phyloP scores from a whole-genome alignment of 768 basidiomycete species.

The Termitomyces sp. region DNA sequence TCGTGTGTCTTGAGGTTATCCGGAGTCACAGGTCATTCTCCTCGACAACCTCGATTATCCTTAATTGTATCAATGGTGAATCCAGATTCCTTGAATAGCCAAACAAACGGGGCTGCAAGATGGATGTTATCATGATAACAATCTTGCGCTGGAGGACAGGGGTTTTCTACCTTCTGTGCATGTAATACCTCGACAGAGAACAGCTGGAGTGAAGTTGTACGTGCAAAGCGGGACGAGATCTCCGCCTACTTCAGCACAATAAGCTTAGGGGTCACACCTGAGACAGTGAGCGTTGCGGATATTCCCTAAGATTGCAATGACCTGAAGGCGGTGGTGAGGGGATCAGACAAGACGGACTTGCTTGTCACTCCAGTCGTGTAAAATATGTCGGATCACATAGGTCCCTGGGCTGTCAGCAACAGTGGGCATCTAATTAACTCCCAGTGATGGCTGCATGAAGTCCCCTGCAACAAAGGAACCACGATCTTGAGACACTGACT shows the following conservation, averaged over 20 bases:
- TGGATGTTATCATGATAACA: background rate
- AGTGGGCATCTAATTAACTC: background rate
- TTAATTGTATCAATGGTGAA: background rate
- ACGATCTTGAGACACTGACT: no score
- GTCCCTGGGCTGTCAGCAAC: background rate
- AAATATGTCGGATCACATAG: background rate
- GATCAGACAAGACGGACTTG: background rate
- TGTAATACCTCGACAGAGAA: background rate
- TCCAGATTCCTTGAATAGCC: background rate
- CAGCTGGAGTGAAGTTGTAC: background rate
- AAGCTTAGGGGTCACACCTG: background rate
- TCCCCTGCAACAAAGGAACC: background rate
- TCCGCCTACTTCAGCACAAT: background rate
- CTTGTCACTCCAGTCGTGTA: background rate
- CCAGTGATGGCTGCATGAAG: background rate
- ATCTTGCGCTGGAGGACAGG: background rate
- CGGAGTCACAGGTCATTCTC: no score
- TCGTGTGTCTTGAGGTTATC: no score
- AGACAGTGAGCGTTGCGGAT: background rate
- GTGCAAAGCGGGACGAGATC: background rate
- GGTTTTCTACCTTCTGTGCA: background rate
- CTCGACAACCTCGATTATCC: background rate
- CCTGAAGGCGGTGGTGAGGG: background rate
- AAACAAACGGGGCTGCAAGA: background rate
- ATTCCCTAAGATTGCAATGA: background rate